These are phyloP conservation scores for Dictyostelium capitatum DNA, from an alignment of 78 protist species.

Conservation along the genomic window DNA sequence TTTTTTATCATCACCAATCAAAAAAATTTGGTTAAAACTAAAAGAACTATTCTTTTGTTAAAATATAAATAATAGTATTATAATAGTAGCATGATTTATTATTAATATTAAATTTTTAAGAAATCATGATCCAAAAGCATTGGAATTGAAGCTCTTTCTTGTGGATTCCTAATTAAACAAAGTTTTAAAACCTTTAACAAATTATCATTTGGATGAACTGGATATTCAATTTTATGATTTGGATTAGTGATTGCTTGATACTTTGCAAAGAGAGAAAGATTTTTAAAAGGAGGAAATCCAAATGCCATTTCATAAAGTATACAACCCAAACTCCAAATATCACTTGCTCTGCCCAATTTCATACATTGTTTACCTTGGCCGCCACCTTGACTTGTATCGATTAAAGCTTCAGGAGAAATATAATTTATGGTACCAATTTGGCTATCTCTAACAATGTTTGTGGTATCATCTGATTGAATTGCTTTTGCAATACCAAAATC, in stretches of 20 bases:
- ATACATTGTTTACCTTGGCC: slow-evolving; percentile 13
- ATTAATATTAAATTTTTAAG: slow-evolving; percentile 62
- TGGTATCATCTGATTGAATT: slow-evolving; percentile 86
- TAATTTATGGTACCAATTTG: slow-evolving; percentile 98
- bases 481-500: slow-evolving; percentile 99
- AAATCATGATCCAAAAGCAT: slow-evolving; percentile 89
- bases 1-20: too few species aligned
- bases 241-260: slow-evolving; percentile 84
- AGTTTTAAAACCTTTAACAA: slow-evolving; percentile 80
- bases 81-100: too few species aligned
- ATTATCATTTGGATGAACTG: slow-evolving; percentile 35
- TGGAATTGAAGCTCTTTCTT: slow-evolving; percentile 80
- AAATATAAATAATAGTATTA: too few species aligned
- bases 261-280: slow-evolving; percentile 30
- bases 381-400: slow-evolving; percentile 50
- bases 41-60: too few species aligned
- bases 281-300: slow-evolving; percentile 91
- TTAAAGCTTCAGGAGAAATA: slow-evolving; percentile 97
- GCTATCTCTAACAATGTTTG: slow-evolving; percentile 89
- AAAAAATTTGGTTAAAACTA: too few species aligned
- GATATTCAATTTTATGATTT: slow-evolving; percentile 51
- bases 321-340: slow-evolving; percentile 98
- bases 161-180: slow-evolving; percentile 87
- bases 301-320: slow-evolving; percentile 94
- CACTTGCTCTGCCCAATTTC: slow-evolving; percentile 88